These are phyloP conservation scores for Phytomonas sp. DNA, from an alignment of 208 protist genomes.

Conservation along the genomic window DNA sequence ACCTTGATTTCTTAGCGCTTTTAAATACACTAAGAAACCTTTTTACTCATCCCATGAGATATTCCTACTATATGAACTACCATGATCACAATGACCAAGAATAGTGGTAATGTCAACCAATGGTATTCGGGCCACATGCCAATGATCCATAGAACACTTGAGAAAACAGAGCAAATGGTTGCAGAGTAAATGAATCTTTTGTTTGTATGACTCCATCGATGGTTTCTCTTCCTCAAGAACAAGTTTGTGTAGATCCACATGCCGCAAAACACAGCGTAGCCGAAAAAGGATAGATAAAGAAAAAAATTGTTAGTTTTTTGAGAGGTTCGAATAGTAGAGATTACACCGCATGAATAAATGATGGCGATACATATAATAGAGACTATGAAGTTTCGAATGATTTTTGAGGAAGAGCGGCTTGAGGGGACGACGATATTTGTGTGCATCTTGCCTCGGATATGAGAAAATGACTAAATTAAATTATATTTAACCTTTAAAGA, in stretches of 20 bases:
- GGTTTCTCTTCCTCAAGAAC: conserved; percentile 41
- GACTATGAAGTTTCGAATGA: conserved; percentile 5
- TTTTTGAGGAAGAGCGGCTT: background rate
- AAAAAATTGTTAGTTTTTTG: conserved; percentile 22
- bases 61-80: conserved; percentile 25
- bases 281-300: conserved; percentile 37
- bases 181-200: conserved; percentile 39
- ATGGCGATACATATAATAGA: conserved; percentile 8
- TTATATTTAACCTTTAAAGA: background rate
- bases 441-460: background rate
- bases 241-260: conserved; percentile 65
- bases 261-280: conserved; percentile 44
- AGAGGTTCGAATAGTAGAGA: conserved; percentile 44
- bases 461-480: background rate
- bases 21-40: conserved; percentile 7
- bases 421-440: background rate
- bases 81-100: conserved; percentile 20
- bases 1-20: background rate
- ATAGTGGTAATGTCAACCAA: conserved; percentile 47
- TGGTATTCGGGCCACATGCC: conserved; percentile 67
- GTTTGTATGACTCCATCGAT: conserved; percentile 55
- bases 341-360: conserved; percentile 34
- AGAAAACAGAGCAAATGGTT: conserved; percentile 22
- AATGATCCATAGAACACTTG: conserved; percentile 43
- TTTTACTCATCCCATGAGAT: background rate